Evolutionary conservation across 257 asterid species (phyloP).

Genomic region (Plectranthus barbatus): DNA sequence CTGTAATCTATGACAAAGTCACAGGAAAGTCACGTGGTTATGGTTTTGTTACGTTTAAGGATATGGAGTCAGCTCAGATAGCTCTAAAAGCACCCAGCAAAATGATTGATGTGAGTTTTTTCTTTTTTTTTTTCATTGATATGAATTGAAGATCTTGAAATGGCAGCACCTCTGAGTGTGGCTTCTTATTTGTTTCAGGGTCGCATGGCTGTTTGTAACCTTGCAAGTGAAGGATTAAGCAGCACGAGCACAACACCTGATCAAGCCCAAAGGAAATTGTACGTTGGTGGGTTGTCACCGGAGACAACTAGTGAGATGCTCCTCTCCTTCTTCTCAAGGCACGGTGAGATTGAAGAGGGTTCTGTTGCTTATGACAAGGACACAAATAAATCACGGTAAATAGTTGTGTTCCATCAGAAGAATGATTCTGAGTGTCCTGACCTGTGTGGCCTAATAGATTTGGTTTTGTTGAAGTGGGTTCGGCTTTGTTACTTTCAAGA

Average conservation of each 20-base stretch:
- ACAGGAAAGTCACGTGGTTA: conserved; percentile 79
- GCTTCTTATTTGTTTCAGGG: conserved; percentile 40
- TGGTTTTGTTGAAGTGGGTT: conserved; percentile 47
- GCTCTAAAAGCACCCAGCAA: conserved; percentile 69
- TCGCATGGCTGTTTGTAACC: conserved; percentile 85
- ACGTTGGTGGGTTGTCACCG: conserved; percentile 72
- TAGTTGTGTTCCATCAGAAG: neutral
- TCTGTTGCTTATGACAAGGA: conserved; percentile 89
- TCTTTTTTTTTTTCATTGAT: neutral
- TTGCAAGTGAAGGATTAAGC: conserved; percentile 62
- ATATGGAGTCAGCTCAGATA: conserved; percentile 67
- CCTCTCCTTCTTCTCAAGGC: conserved; percentile 49
- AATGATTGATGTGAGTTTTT: conserved; percentile 62
- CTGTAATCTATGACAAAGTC: conserved; percentile 57
- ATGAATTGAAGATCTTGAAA: neutral
- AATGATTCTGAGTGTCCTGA: neutral
- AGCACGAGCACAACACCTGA: conserved; percentile 47
- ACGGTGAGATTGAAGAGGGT: conserved; percentile 87
- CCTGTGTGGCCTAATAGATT: conserved; percentile 17
- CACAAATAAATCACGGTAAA: conserved; percentile 65
- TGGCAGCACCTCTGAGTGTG: too few relatives aligned
- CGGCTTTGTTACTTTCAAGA: conserved; percentile 74
- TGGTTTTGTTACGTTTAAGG: conserved; percentile 68
- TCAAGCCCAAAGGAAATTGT: conserved; percentile 77
- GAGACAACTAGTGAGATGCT: conserved; percentile 72